These are phyloP conservation scores for Aristolochia contorta DNA, from an alignment of 164 flowering plant species.

Conservation along the genomic window DNA sequence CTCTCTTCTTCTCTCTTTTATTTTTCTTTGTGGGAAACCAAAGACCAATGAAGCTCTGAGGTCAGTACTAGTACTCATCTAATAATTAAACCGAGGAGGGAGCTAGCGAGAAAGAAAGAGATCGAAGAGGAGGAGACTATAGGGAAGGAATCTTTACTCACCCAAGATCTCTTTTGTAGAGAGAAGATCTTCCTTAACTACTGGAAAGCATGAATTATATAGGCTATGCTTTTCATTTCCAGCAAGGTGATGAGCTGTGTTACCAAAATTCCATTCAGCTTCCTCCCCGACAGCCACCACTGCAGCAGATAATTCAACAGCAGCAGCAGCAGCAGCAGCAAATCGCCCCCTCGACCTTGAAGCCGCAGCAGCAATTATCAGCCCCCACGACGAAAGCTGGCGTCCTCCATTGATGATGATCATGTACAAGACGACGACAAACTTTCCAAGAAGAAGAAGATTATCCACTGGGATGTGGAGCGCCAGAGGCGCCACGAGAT, in stretches of 20 bases:
- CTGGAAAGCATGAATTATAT: conserved; percentile 8
- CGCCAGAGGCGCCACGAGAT: conserved; percentile 21
- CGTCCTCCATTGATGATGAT: neutral
- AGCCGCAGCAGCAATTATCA: neutral
- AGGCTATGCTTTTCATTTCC: conserved; percentile 10
- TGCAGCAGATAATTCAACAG: conserved; percentile 1
- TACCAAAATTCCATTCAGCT: neutral
- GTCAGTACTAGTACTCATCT: neutral
- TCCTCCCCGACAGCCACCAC: neutral
- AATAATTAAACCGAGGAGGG: too few species aligned
- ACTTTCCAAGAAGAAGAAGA: conserved; percentile 12
- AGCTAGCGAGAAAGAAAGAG: too few species aligned
- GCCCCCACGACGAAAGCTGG: conserved; percentile 2
- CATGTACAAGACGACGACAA: neutral
- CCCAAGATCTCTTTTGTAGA: neutral
- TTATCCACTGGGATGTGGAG: conserved; percentile 19
- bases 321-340: neutral
- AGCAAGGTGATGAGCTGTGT: conserved; percentile 12
- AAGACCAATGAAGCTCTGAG: neutral
- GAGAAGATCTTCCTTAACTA: conserved; percentile 1
- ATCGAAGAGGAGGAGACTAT: neutral
- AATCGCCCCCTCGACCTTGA: neutral
- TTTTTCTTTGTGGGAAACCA: neutral
- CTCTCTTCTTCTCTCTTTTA: neutral
- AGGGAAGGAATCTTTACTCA: neutral